Percentiles rank a stretch among this genome's conserved stretches.
Evolutionary conservation across 1,139 yeast genomes (phyloP).

Genomic region (Lodderomyces margitis): DNA sequence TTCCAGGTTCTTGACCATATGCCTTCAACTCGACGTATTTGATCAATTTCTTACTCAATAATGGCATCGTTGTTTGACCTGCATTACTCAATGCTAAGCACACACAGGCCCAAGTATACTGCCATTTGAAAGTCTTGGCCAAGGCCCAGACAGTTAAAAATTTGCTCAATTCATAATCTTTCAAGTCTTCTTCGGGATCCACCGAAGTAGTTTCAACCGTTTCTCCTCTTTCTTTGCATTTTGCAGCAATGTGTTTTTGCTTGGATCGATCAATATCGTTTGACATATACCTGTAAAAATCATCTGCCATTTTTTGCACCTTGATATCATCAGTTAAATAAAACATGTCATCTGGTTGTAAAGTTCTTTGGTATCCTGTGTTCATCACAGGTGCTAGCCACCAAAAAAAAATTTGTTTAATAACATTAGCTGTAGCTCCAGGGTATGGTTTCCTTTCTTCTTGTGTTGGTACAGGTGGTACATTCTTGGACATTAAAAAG

Average conservation of each 20-base stretch:
- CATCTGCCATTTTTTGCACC: constrained; percentile 34
- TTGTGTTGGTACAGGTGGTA: constrained; percentile 37
- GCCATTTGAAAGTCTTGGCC: constrained; percentile 54
- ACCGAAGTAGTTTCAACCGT: constrained; percentile 21
- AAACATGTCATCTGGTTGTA: constrained; percentile 46
- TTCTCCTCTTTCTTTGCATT: constrained; percentile 25
- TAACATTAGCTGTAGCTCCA: constrained; percentile 26
- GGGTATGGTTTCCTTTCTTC: constrained; percentile 44
- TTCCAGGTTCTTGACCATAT: constrained; percentile 17
- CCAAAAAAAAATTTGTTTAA: constrained; percentile 46
- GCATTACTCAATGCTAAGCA: constrained; percentile 42
- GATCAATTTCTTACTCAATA: constrained; percentile 44
- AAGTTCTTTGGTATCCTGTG: constrained; percentile 52
- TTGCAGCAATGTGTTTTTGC: constrained; percentile 18
- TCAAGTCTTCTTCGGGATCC: constrained; percentile 22
- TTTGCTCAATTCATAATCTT: constrained; percentile 22
- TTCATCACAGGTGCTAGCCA: constrained; percentile 49
- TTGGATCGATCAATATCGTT: constrained; percentile 21
- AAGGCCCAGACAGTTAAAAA: constrained; percentile 34
- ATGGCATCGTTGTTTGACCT: constrained; percentile 50
- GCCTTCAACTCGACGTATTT: constrained; percentile 36
- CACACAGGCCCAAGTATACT: constrained; percentile 46
- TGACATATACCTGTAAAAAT: constrained; percentile 26
- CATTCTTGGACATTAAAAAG: constrained; percentile 29
- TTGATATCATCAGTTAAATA: constrained; percentile 36